These are phyloP conservation scores for Neofusicoccum sp. DNA, from an alignment of 2,329 filamentous ascomycete species.

Conservation along the genomic window DNA sequence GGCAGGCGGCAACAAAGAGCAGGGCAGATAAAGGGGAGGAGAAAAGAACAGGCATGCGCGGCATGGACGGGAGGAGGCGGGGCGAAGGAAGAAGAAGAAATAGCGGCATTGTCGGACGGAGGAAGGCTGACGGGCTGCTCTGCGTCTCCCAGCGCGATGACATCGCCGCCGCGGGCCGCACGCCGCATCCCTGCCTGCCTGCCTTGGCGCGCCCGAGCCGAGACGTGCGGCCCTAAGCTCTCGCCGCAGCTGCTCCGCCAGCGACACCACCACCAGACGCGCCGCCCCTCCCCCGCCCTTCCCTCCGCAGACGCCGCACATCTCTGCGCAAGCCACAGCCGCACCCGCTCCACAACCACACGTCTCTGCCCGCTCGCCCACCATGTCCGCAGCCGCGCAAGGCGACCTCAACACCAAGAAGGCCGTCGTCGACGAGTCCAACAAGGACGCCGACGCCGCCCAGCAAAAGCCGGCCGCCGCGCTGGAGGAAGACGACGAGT, in stretches of 20 bases:
- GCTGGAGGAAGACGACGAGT: slow-evolving; percentile 97
- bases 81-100: not conserved
- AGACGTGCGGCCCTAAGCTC: slow-evolving; percentile 5
- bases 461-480: slow-evolving; percentile 64
- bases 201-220: slow-evolving; percentile 1
- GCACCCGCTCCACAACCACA: not conserved
- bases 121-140: no score
- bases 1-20: not conserved
- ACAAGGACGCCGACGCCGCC: slow-evolving; percentile 38
- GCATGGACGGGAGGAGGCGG: not conserved
- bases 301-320: not conserved
- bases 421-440: slow-evolving; percentile 35
- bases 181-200: not conserved
- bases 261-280: slow-evolving; percentile 12
- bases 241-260: slow-evolving; percentile 24
- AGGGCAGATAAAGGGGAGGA: slow-evolving; percentile 5
- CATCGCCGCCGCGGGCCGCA: slow-evolving; percentile 6
- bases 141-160: slow-evolving; percentile 1
- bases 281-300: not conserved
- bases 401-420: slow-evolving; percentile 41
- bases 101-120: slow-evolving; percentile 3
- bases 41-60: slow-evolving; percentile 2
- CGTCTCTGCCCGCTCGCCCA: not conserved
- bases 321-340: not conserved
- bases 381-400: slow-evolving; percentile 50